phyloP scores from a whole-genome alignment of 192 early-diverging fungal species.

The Ambispora gerdemannii region DNA sequence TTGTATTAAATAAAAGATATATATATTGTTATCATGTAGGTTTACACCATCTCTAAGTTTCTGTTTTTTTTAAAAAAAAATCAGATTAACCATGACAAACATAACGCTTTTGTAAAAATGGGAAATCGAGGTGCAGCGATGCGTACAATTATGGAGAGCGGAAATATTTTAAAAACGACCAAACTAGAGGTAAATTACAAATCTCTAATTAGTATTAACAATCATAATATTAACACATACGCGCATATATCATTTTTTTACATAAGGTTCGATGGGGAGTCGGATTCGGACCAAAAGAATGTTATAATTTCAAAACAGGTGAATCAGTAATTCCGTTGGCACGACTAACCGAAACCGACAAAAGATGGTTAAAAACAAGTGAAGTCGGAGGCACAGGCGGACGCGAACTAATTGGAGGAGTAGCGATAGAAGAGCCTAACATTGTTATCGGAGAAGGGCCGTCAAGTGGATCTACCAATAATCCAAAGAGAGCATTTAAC shows the following conservation, averaged over 20 bases:
- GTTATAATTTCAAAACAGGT: conserved; percentile 40
- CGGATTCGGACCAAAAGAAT: conserved; percentile 46
- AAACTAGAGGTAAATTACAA: neutral
- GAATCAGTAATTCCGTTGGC: conserved; percentile 40
- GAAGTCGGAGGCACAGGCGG: conserved; percentile 40
- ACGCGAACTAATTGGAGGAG: conserved; percentile 38
- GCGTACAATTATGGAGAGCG: neutral
- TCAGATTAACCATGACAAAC: conserved; percentile 41
- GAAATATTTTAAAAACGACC: neutral
- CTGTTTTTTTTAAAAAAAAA: neutral
- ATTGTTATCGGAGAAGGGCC: conserved; percentile 34
- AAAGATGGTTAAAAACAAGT: conserved; percentile 38
- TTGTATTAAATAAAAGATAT: neutral
- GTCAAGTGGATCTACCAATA: conserved; percentile 27
- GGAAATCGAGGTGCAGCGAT: conserved; percentile 35
- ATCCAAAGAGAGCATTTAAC: neutral
- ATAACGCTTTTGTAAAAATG: conserved; percentile 48
- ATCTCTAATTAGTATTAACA: too few relatives aligned
- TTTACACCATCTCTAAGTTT: neutral
- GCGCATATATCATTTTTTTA: neutral
- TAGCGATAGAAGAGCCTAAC: conserved; percentile 40
- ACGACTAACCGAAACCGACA: conserved; percentile 42
- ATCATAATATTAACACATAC: neutral
- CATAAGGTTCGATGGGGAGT: conserved; percentile 43
- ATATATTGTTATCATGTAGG: neutral